Percentiles rank a stretch among this genome's conserved stretches.
phyloP scores from a whole-genome alignment of 352 stramenopile species.

The Pythium periplocum region DNA sequence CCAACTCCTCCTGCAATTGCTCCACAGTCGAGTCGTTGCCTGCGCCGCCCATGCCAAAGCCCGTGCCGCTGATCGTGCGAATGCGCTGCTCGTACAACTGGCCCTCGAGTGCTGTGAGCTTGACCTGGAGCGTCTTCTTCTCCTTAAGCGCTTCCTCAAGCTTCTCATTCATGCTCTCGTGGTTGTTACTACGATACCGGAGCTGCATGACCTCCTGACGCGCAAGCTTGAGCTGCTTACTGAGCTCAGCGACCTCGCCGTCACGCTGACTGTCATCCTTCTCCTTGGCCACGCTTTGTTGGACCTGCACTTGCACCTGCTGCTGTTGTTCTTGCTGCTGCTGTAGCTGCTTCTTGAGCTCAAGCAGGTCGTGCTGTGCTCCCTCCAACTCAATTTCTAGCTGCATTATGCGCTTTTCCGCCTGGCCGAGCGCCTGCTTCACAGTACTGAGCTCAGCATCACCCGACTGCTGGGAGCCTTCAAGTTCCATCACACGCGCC shows the following conservation, averaged over 20 bases:
- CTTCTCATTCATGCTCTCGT: slow-evolving; percentile 61
- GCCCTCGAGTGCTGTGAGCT: slow-evolving; percentile 70
- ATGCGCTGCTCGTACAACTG: slow-evolving; percentile 75
- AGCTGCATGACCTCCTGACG: slow-evolving; percentile 83
- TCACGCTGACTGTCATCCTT: slow-evolving; percentile 12
- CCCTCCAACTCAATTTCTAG: no score
- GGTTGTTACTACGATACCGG: slow-evolving; percentile 74
- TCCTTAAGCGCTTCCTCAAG: slow-evolving; percentile 72
- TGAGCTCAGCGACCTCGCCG: slow-evolving; percentile 49
- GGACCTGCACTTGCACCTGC: slow-evolving; percentile 6
- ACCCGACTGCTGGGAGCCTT: slow-evolving; percentile 11
- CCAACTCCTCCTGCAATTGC: slow-evolving; percentile 49
- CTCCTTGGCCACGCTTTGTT: slow-evolving; percentile 24
- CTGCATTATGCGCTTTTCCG: slow-evolving; percentile 10
- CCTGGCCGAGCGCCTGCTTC: slow-evolving; percentile 25
- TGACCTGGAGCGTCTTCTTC: slow-evolving; percentile 72
- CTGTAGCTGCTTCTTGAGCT: slow-evolving; percentile 45
- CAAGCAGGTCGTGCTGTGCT: no score
- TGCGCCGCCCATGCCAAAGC: slow-evolving; percentile 26
- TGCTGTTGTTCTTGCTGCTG: slow-evolving; percentile 18
- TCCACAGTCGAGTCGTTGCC: slow-evolving; percentile 33
- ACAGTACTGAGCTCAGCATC: slow-evolving; percentile 22
- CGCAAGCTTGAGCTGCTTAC: slow-evolving; percentile 72
- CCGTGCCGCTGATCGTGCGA: slow-evolving; percentile 54
- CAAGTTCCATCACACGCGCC: slow-evolving; percentile 4